Conservation (phyloP, 2,329 filamentous ascomycete genomes). For the Emericellopsis cladophorae region DNA sequence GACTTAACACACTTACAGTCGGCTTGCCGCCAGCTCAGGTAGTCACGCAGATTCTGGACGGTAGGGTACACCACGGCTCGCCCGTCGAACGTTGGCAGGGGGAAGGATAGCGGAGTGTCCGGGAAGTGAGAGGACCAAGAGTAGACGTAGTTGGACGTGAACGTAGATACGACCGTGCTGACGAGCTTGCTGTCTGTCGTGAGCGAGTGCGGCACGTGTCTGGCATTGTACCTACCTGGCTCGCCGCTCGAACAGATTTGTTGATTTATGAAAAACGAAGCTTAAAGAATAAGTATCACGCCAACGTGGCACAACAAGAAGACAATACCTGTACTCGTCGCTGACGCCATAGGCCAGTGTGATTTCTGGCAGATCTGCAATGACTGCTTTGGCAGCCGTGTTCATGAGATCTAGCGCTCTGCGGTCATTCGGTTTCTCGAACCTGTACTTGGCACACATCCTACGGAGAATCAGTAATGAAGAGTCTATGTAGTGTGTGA, state of each 20-base stretch:
- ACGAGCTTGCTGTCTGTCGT: slow-evolving; percentile 60
- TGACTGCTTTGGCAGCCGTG: slow-evolving; percentile 70
- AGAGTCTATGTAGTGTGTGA: neutral
- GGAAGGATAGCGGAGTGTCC: slow-evolving; percentile 53
- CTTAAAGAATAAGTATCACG: slow-evolving; percentile 27
- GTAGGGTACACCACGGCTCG: slow-evolving; percentile 83
- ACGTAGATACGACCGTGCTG: slow-evolving; percentile 82
- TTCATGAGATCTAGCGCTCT: slow-evolving; percentile 92
- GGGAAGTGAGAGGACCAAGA: slow-evolving; percentile 70
- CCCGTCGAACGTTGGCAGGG: slow-evolving; percentile 84
- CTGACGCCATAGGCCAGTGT: slow-evolving; percentile 85
- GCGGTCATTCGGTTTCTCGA: slow-evolving; percentile 85
- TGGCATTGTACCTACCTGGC: slow-evolving; percentile 40
- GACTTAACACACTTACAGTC: slow-evolving; percentile 53
- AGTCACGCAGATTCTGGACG: slow-evolving; percentile 73
- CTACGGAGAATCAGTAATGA: slow-evolving; percentile 28
- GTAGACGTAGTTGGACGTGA: slow-evolving; percentile 81
- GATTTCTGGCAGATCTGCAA: slow-evolving; percentile 74
- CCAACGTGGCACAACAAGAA: neutral
- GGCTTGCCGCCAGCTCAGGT: slow-evolving; percentile 93
- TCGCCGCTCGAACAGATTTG: slow-evolving; percentile 73
- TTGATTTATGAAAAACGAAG: slow-evolving; percentile 79
- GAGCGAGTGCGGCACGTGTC: neutral
- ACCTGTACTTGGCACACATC: slow-evolving; percentile 70
- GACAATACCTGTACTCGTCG: slow-evolving; percentile 72